Percentiles rank a stretch among this genome's conserved stretches.
Conservation (phyloP, 2,329 filamentous ascomycete genomes). For the Decorospora gaudefroyi region DNA sequence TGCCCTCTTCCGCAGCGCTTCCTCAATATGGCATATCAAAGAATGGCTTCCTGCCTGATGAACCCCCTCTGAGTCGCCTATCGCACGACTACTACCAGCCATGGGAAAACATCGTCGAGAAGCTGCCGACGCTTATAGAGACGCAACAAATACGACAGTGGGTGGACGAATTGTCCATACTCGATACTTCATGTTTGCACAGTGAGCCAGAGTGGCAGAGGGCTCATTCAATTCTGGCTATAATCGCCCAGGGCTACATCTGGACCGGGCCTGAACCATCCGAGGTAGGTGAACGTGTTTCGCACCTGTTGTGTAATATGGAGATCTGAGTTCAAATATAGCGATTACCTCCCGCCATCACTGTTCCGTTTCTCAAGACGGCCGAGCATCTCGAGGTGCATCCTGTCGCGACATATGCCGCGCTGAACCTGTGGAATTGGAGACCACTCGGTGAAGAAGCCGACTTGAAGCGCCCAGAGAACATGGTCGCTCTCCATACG, state of each 20-base stretch:
- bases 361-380: constrained; percentile 36
- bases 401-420: constrained; percentile 43
- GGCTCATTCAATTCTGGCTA: constrained; percentile 72
- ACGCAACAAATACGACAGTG: constrained; percentile 73
- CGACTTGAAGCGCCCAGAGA: constrained; percentile 37
- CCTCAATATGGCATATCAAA: constrained; percentile 77
- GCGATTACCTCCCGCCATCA: constrained; percentile 39
- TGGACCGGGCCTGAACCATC: constrained; percentile 74
- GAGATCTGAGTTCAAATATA: constrained; percentile 19
- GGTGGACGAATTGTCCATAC: constrained; percentile 72
- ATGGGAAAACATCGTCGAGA: constrained; percentile 79
- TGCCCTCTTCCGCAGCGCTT: constrained; percentile 48
- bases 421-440: constrained; percentile 46
- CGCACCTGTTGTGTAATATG: not conserved
- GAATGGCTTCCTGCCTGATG: constrained; percentile 78
- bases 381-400: constrained; percentile 42
- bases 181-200: constrained; percentile 73
- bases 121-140: constrained; percentile 75
- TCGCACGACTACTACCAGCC: constrained; percentile 84
- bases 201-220: constrained; percentile 83
- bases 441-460: constrained; percentile 21
- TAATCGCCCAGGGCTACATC: constrained; percentile 76
- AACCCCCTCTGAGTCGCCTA: constrained; percentile 71
- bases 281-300: constrained; percentile 58
- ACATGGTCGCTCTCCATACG: constrained; percentile 37